Evolutionary conservation across 352 stramenopile genomes (phyloP).

Genomic region (Phytopythium ostracodes): DNA sequence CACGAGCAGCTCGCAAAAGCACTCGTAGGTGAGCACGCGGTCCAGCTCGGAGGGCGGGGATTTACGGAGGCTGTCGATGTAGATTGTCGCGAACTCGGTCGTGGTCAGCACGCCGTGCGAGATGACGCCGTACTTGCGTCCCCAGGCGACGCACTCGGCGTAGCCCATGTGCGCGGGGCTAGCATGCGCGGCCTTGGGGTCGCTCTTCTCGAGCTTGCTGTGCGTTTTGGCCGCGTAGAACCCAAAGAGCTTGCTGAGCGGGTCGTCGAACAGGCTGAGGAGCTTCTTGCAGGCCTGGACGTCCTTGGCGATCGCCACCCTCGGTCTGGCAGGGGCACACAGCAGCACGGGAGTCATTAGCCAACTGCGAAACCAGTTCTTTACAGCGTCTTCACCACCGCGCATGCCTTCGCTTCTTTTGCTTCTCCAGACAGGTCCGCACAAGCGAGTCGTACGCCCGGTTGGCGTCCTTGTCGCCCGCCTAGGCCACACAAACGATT

Average conservation of each 20-base stretch:
- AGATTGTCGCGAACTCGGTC: constrained; percentile 69
- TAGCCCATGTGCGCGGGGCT: constrained; percentile 64
- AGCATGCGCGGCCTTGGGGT: constrained; percentile 40
- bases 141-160: constrained; percentile 60
- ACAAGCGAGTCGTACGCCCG: constrained; percentile 62
- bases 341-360: not conserved
- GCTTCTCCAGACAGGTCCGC: constrained; percentile 61
- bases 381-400: not conserved
- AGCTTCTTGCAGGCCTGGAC: constrained; percentile 68
- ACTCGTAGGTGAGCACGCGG: constrained; percentile 53
- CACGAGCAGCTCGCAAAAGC: constrained; percentile 67
- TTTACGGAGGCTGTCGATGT: constrained; percentile 73
- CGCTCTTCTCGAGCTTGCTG: constrained; percentile 62
- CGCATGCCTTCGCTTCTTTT: constrained; percentile 44
- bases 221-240: constrained; percentile 50
- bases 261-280: constrained; percentile 55
- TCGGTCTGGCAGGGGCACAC: constrained; percentile 17
- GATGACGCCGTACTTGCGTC: constrained; percentile 73
- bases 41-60: constrained; percentile 44
- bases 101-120: constrained; percentile 68
- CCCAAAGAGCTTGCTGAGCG: constrained; percentile 52
- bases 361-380: no score
- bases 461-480: constrained; percentile 42
- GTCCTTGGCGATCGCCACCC: constrained; percentile 40
- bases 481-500: constrained; percentile 20